phyloP scores from a whole-genome alignment of 805 yeast species.

The Ogataea trehalophila region DNA sequence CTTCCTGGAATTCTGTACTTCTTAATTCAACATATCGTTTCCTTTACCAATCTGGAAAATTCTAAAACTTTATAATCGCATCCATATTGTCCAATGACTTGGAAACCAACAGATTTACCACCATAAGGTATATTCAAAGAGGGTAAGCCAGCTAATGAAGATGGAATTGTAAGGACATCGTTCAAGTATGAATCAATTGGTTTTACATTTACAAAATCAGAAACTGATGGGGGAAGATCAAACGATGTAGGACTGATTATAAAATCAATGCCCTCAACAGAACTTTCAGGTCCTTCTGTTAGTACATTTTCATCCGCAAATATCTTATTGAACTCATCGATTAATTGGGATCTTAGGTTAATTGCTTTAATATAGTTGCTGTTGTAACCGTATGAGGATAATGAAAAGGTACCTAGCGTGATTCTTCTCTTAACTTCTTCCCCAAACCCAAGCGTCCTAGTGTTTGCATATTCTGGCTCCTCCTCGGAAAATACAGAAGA shows the following conservation, averaged over 20 bases:
- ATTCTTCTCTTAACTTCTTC: conserved; percentile 80
- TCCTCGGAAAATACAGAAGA: conserved; percentile 29
- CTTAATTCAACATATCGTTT: background rate
- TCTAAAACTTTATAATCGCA: conserved; percentile 63
- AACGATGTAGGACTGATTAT: conserved; percentile 69
- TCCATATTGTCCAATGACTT: conserved; percentile 82
- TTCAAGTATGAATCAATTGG: conserved; percentile 65
- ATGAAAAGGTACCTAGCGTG: conserved; percentile 77
- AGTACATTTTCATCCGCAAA: conserved; percentile 51
- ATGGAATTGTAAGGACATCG: conserved; percentile 85
- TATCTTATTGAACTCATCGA: conserved; percentile 58
- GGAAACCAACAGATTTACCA: conserved; percentile 57
- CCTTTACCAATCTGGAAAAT: conserved; percentile 15
- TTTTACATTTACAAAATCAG: conserved; percentile 12
- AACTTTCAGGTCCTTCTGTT: conserved; percentile 11
- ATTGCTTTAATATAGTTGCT: conserved; percentile 79
- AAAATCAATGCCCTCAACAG: conserved; percentile 51
- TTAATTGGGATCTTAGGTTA: conserved; percentile 53
- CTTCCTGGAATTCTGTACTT: background rate
- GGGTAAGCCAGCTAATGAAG: conserved; percentile 89
- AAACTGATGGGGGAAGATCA: conserved; percentile 42
- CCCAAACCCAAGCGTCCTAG: conserved; percentile 70
- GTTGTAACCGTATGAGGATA: conserved; percentile 67
- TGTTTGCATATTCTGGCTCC: conserved; percentile 40
- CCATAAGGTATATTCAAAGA: conserved; percentile 70